Percentiles rank a stretch among this genome's conserved stretches.
Conservation (phyloP, 208 protist genomes). For the Zelonia costaricensis region DNA sequence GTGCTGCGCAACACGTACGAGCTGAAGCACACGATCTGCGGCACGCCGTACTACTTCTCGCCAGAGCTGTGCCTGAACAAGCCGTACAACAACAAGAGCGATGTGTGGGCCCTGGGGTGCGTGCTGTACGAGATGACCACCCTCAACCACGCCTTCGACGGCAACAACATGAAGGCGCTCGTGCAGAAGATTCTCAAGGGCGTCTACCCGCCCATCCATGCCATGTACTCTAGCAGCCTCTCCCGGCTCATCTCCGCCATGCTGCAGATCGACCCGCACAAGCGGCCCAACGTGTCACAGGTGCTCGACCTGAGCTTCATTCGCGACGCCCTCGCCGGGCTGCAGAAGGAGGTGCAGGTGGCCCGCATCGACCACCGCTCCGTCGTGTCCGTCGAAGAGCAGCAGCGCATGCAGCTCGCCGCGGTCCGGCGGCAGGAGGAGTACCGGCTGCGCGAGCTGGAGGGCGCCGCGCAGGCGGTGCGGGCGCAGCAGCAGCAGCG, state of each 20-base stretch:
- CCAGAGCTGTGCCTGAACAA: constrained; percentile 94
- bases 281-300: constrained; percentile 80
- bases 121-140: constrained; percentile 92
- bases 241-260: constrained; percentile 78
- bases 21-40: constrained; percentile 92
- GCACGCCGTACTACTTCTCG: constrained; percentile 96
- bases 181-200: constrained; percentile 92
- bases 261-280: constrained; percentile 84
- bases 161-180: constrained; percentile 88
- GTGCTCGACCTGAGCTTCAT: constrained; percentile 81
- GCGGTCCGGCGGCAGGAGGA: constrained; percentile 46
- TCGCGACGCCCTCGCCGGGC: constrained; percentile 58
- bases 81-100: constrained; percentile 95
- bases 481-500: constrained; percentile 49
- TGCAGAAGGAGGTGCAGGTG: constrained; percentile 64
- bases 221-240: constrained; percentile 72
- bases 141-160: constrained; percentile 90
- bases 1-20: constrained; percentile 91
- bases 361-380: constrained; percentile 49
- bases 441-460: constrained; percentile 46
- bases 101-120: constrained; percentile 92
- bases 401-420: constrained; percentile 40
- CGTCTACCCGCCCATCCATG: constrained; percentile 79
- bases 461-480: constrained; percentile 44
- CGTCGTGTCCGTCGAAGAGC: constrained; percentile 48